Base-by-base conservation (phyloP, 2,329 filamentous ascomycete species). In the Dothistroma pini region DNA sequence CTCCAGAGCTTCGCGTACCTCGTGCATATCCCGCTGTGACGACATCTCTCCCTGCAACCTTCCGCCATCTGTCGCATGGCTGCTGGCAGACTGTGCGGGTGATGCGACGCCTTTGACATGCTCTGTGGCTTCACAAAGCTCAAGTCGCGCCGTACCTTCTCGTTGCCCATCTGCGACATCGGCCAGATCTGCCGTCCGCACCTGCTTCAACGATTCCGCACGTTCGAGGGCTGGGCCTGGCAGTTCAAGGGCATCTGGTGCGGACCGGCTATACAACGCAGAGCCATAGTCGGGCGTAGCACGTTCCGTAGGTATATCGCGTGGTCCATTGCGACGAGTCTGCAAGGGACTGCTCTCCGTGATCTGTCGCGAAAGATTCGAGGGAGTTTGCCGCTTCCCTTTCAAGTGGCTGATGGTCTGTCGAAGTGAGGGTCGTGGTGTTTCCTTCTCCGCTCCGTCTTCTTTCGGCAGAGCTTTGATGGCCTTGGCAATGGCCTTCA, bases 1-100 rank as follows among this genome's bases (percentile, higher is more conserved):
- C 50, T 90, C 88, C 3, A 96, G 81, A 44, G 90, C 83, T 48
- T 86, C 83, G 54, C 83, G 81, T 1, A 81, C 79, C 59, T 85
- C 83, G 54, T 83, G 81, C 1, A 81, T 79, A 59, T 85, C 83
- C 6, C 84, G 75, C 16, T 6, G 41, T 9, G 16, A 83, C 81
- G 67, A 76, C 65, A 74, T 76, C 74, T 58, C 41, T 19, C 41
- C 41, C 4, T 44, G 41, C 41, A 44, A n/a, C 8, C 14, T 44
- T 4, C 14, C 41, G 41, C 41, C 41, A 44, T 44, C 41, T 14
- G 41, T 19, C 14, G 41, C 41, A 44, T 44, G 41, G 41, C 41
- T 44, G 41, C n/a, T 19, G 4, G 16, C 41, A 44, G 41, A 44
- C 14, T n/a, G n/a, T 19, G 41, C 41, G 14, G 41, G 41, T 44